Base-by-base conservation (phyloP, 257 asterid genomes). In the Euphrasia confusa region DNA sequence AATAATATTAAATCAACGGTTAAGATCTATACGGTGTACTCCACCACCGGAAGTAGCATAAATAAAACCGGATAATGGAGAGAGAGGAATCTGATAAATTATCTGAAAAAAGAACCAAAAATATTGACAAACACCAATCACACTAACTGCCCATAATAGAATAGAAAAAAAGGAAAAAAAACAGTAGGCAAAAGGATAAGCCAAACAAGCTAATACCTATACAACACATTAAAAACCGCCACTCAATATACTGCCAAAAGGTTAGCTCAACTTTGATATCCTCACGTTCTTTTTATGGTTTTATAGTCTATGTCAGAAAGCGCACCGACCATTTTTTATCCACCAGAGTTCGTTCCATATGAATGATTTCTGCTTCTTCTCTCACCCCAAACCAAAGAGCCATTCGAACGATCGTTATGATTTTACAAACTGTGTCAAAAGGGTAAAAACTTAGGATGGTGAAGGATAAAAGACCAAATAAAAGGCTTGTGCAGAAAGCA, bases 81-180 rank as follows among this genome's bases (percentile, higher is more conserved):
- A 44, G 6, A 7, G 17, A 45, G 13, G 13, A 45, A 45, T 13
- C 52, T 45, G 18, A 45, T 13, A 13, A 45, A 7, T 13, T 13
- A 44, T 44, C 52, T 45, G 52, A n/a, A 45, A 45, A 45, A 45
- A 45, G 3, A 44, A 44, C 12, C 52, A 75, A 77, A 68, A 85
- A 82, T 81, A 89, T 84, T 73, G 79, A 81, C 87, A 80, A 78
- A 78, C 21, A 45, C 80, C 90, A 80, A 81, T 71, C 94, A 83
- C 97, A 81, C 89, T 86, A 83, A 80, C 95, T 81, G 94, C 95
- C 79, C 86, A 81, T 67, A 66, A 69, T 71, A 61, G 61, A 45
- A 69, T 72, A 62, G 56, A 68, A 24, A 49, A 21, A 21, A 1
- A 21, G 61, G 61, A 45, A 69, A 74, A 62, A 58, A 68, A 24